A percentile compares a stretch with the other conserved stretches of the same genome.
Conservation (phyloP, 2,329 filamentous ascomycete genomes). For the Whalleya microplaca region DNA sequence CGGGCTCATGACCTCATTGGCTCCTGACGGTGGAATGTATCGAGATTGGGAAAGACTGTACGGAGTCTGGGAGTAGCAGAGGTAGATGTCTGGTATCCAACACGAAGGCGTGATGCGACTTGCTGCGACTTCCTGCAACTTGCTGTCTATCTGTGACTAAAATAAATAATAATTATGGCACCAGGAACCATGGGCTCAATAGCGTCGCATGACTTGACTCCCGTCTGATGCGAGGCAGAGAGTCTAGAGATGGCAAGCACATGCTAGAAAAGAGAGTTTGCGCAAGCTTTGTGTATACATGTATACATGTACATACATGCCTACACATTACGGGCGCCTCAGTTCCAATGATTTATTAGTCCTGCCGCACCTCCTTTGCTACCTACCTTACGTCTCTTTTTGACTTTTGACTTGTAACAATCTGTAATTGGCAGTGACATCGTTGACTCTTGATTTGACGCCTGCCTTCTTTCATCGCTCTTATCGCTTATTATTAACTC, state of each 20-base stretch:
- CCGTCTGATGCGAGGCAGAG: neutral
- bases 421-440: neutral
- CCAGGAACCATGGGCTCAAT: neutral
- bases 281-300: neutral
- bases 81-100: slow-evolving; percentile 10
- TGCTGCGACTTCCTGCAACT: neutral
- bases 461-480: neutral
- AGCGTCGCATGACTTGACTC: too few relatives aligned
- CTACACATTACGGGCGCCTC: neutral
- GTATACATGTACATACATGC: too few relatives aligned
- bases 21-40: slow-evolving; percentile 20
- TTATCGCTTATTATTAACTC: neutral
- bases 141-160: neutral
- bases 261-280: neutral
- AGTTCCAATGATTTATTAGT: neutral
- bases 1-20: slow-evolving; percentile 23
- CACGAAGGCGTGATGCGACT: slow-evolving; percentile 17
- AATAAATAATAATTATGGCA: neutral
- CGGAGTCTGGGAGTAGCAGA: slow-evolving; percentile 10
- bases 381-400: neutral
- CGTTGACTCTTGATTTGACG: neutral
- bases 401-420: neutral
- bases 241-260: neutral
- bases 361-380: neutral
- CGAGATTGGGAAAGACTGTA: slow-evolving; percentile 8